Evolutionary conservation across 1,139 yeast species (phyloP).

Genomic region (Geotrichum histeridarum): DNA sequence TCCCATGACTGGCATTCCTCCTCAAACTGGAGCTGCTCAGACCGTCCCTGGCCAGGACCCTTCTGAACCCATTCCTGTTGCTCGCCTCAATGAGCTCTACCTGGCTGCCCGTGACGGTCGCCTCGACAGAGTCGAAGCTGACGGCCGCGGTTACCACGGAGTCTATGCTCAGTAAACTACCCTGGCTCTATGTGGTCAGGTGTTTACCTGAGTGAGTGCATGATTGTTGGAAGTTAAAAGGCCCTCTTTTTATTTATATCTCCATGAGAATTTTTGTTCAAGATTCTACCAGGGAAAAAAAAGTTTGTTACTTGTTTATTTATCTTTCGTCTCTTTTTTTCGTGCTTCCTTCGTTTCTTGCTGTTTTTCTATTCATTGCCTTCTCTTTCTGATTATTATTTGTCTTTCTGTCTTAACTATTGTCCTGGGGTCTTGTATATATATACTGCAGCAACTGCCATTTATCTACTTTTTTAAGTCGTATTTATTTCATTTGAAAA

Average conservation of each 20-base stretch:
- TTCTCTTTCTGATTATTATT: constrained; percentile 6
- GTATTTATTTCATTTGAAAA: not conserved
- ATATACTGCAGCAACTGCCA: too few relatives aligned
- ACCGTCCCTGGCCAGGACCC: constrained; percentile 34
- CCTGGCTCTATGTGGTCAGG: not conserved
- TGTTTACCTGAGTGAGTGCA: not conserved
- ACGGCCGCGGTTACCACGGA: constrained; percentile 42
- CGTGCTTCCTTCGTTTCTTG: constrained; percentile 8
- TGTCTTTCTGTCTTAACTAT: not conserved
- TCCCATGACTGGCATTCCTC: constrained; percentile 20
- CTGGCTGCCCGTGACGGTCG: constrained; percentile 48
- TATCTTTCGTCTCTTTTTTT: constrained; percentile 13
- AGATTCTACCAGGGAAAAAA: constrained; percentile 7
- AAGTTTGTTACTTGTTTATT: constrained; percentile 4
- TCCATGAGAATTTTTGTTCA: not conserved
- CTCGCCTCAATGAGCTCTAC: constrained; percentile 45
- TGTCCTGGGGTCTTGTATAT: not conserved
- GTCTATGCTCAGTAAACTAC: constrained; percentile 38
- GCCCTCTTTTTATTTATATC: constrained; percentile 16
- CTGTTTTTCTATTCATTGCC: not conserved
- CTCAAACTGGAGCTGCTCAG: constrained; percentile 23
- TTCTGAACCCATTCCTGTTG: constrained; percentile 39
- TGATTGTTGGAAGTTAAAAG: not conserved
- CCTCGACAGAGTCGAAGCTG: constrained; percentile 45
- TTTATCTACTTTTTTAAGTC: not conserved